Evolutionary conservation across 2,329 filamentous ascomycete species (phyloP).

Genomic region (Fusarium musae): DNA sequence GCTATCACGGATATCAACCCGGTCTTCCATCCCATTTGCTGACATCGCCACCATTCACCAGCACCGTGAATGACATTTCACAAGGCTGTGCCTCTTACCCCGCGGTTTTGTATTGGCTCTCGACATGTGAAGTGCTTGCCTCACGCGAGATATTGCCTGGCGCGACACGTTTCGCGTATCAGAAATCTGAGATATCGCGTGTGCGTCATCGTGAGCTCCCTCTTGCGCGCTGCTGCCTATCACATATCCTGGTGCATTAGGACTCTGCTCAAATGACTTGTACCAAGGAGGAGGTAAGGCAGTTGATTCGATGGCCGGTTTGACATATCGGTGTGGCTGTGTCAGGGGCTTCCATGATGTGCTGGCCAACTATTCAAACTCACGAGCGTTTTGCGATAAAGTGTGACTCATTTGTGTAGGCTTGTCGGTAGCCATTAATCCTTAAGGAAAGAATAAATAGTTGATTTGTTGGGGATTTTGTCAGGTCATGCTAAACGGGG

Average conservation of each 20-base stretch:
- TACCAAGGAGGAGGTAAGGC: not conserved
- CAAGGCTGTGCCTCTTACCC: slow-evolving; percentile 15
- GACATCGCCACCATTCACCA: slow-evolving; percentile 20
- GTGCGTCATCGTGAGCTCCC: slow-evolving; percentile 14
- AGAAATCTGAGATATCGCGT: not conserved
- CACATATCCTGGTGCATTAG: slow-evolving; percentile 6
- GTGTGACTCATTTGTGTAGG: slow-evolving; percentile 23
- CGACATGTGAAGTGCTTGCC: slow-evolving; percentile 9
- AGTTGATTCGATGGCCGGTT: slow-evolving; percentile 14
- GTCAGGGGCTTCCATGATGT: not conserved
- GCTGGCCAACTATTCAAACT: slow-evolving; percentile 7
- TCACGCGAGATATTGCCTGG: slow-evolving; percentile 6
- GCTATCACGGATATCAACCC: slow-evolving; percentile 23
- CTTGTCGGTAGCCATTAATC: not conserved
- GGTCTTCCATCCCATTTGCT: slow-evolving; percentile 12
- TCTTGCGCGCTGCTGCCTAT: slow-evolving; percentile 37
- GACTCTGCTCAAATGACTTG: slow-evolving; percentile 10
- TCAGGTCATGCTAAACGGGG: not conserved
- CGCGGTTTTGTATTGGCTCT: slow-evolving; percentile 13
- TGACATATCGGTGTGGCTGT: slow-evolving; percentile 35
- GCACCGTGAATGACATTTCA: slow-evolving; percentile 21
- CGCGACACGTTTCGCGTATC: slow-evolving; percentile 5
- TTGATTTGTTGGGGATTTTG: not conserved
- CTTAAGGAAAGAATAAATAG: not conserved
- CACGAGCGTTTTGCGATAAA: not conserved